Evolutionary conservation across 257 asterid species (phyloP), one percentile per base, ranked within the genome.

Genomic region (Solanum raphanifolium): DNA sequence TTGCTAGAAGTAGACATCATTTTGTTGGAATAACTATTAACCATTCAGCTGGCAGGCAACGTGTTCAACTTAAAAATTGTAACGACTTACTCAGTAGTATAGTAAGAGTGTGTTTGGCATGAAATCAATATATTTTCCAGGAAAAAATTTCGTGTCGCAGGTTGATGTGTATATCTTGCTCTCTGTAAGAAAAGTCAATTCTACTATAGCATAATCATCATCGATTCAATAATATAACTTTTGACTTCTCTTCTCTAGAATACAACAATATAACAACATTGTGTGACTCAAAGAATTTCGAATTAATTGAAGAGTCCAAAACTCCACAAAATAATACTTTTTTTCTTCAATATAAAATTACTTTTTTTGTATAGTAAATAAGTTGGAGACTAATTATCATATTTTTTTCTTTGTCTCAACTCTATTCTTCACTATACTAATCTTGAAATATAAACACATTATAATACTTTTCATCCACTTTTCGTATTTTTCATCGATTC

Each of bases 31-130:
- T 71, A 71, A 71, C 36, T 69, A 69, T 73, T 35, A 73, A 73
- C 48, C 82, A 73, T 73, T 78, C 60, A 79, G 66, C 39, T 25
- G 66, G 58, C 85, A 79, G 85, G 85, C 43, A 43, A 79, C 36
- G 15, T 43, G 36, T 79, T 43, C 85, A 43, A 43, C 21, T 74
- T 43, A 79, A 1, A 43, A 25, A 25, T 43, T 29, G 84, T 20
- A 73, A 73, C 48, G 9, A 35, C 27, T 35, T 73, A 35, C 35
- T 73, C 21, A 58, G 68, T 58, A 55, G 65, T 55, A 55, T 55
- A 55, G 65, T 20, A 6, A 18, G 65, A 5, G 4, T 52, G 23
- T 52, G 9, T 52, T 52, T 16, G 75, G 5, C 21, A 69, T 29
- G 39, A 31, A 31, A 5, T 29, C 9, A 69, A 31, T 5, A 69